Evolutionary conservation across 1,284 basidiomycete species (phyloP).

Genomic region (Leccinum fallax): DNA sequence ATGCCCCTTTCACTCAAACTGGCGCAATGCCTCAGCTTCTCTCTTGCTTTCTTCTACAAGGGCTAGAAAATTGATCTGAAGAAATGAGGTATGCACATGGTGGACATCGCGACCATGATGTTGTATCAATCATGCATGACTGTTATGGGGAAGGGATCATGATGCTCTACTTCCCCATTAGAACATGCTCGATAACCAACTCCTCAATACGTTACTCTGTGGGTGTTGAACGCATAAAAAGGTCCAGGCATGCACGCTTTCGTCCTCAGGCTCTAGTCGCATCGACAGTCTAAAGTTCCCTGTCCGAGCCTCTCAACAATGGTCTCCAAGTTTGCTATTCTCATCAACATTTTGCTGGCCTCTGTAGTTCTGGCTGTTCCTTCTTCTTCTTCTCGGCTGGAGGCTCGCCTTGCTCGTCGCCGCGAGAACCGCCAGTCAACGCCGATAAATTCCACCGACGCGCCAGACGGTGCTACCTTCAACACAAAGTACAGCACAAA

Average conservation of each 20-base stretch:
- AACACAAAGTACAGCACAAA: background rate
- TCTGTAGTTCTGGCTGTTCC: background rate
- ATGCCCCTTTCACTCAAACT: background rate
- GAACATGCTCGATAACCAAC: background rate
- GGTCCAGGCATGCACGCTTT: background rate
- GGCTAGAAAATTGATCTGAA: background rate
- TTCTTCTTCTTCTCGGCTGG: background rate
- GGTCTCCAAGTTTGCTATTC: background rate
- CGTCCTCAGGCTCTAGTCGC: background rate
- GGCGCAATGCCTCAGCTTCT: background rate
- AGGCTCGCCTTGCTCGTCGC: background rate
- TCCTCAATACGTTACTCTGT: background rate
- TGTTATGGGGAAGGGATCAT: background rate
- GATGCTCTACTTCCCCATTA: background rate
- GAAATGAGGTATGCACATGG: background rate
- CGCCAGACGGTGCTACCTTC: background rate
- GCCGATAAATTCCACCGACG: background rate
- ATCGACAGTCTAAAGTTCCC: background rate
- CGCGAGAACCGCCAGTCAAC: background rate
- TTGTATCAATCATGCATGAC: background rate
- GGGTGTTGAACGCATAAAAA: background rate
- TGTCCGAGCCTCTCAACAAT: background rate
- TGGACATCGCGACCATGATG: background rate
- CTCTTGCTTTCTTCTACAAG: background rate
- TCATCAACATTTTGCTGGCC: background rate